Conservation (phyloP, 208 protist genomes). For the Lotmaria passim region DNA sequence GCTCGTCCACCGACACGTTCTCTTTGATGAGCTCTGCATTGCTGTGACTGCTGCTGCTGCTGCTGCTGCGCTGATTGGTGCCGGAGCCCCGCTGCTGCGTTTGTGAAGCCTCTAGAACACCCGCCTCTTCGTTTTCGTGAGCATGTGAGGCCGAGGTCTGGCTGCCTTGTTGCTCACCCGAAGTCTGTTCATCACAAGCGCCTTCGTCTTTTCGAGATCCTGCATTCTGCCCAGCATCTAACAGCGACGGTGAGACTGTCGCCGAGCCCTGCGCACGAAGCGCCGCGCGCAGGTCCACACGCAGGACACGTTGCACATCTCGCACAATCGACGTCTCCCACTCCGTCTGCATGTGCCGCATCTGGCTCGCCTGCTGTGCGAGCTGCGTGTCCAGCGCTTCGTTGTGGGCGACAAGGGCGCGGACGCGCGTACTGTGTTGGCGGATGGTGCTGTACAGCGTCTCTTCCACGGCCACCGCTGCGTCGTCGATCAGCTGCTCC, state of each 20-base stretch:
- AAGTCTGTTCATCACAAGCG: neutral
- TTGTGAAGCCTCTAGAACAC: too few relatives aligned
- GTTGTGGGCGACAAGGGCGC: slow-evolving; percentile 29
- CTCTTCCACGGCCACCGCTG: slow-evolving; percentile 19
- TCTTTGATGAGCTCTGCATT: neutral
- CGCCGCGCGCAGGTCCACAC: slow-evolving; percentile 21
- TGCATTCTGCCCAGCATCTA: neutral
- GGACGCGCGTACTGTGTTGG: slow-evolving; percentile 23
- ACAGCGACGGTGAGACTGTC: neutral
- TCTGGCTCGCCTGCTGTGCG: slow-evolving; percentile 8
- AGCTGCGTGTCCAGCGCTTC: slow-evolving; percentile 18
- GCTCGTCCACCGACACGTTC: slow-evolving; percentile 19
- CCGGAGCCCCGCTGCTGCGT: too few relatives aligned
- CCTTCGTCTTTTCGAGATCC: neutral
- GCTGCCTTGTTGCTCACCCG: too few relatives aligned
- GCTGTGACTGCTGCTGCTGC: neutral
- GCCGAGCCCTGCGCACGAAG: neutral
- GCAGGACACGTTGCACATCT: slow-evolving; percentile 31
- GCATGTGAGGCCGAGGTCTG: too few relatives aligned
- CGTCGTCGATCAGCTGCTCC: slow-evolving; percentile 39
- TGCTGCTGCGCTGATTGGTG: neutral
- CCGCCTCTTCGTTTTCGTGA: too few relatives aligned
- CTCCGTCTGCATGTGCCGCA: slow-evolving; percentile 13
- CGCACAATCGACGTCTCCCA: slow-evolving; percentile 15
- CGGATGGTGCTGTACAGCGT: slow-evolving; percentile 28